Base-by-base conservation (phyloP, 2,329 filamentous ascomycete species). In the Penicillium glabrum region DNA sequence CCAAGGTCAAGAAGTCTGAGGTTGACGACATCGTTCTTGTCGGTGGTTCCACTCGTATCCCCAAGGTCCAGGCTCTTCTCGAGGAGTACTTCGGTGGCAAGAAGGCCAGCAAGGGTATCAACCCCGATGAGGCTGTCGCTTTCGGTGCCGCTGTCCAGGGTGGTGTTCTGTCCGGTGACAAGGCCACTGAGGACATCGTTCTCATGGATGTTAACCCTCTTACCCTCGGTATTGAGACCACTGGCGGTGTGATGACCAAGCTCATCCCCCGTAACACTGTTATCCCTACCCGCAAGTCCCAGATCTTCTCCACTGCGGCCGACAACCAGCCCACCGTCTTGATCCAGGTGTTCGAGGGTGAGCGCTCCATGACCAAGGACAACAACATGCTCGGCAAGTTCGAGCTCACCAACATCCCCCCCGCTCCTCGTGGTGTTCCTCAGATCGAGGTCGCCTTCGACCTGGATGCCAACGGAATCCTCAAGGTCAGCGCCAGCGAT, bases 361-460 rank as follows among this genome's bases (percentile, higher is more conserved):
- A 97, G 80, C 89, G 93, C 69, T 87, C 90, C 50, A 86, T 96
- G 85, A 96, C 93, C 65, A 96, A 96, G 83, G 90, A 96, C 75
- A 97, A 96, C 86, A 98, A 98, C 84, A 80, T 90, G 47, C 90
- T 99, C 69, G 95, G 95, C 80, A 97, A 97, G 83, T 98, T 99
- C 76, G 95, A 98, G 82, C 88, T 99, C 61, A 96, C 92, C 62
- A 90, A 91, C 73, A 98, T 99, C 66, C 93, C 93, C 65, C 90
- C 95, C 21, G 93, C 95, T 54, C 93, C 93, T 67, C 92, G 95
- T 77, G 95, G 95, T 75, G 92, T 96, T 76, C 95, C 95, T 62
- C 93, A 98, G 80, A 98, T 99, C 61, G 95, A 99, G 81, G 95
- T 99, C 69, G 91, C 91, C 31, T 99, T 99, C 77, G 91, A 97